Percentiles rank a stretch among this genome's conserved stretches.
phyloP scores from a whole-genome alignment of 169 alveolate genomes.

The Plasmodium berghei region DNA sequence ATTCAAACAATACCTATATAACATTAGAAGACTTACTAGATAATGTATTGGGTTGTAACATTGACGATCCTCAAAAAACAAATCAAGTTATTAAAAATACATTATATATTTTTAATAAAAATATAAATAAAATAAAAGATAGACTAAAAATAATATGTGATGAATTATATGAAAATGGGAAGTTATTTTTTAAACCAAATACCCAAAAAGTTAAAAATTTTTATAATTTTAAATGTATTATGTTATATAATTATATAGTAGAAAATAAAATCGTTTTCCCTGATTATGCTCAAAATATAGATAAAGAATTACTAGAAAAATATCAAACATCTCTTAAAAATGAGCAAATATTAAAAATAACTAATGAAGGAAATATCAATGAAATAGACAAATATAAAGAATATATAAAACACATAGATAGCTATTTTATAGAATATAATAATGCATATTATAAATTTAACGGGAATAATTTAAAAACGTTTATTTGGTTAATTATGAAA shows the following conservation, averaged over 20 bases:
- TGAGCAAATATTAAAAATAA: conserved; percentile 3
- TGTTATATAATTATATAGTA: conserved; percentile 52
- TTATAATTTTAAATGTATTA: conserved; percentile 65
- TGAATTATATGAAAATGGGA: conserved; percentile 35
- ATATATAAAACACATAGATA: conserved; percentile 39
- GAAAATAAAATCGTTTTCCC: conserved; percentile 59
- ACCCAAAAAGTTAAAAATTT: conserved; percentile 38
- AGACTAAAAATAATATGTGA: conserved; percentile 54
- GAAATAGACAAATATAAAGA: conserved; percentile 47
- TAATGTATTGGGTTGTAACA: conserved; percentile 11
- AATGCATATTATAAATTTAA: conserved; percentile 49
- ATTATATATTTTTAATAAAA: conserved; percentile 40
- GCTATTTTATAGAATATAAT: conserved; percentile 39
- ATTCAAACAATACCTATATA: conserved; percentile 21
- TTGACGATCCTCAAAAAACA: conserved; percentile 1
- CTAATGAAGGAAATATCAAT: not conserved
- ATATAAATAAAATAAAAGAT: conserved; percentile 48
- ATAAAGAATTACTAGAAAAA: conserved; percentile 50
- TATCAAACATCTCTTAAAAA: conserved; percentile 4
- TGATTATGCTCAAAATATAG: conserved; percentile 37
- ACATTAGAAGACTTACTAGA: conserved; percentile 59
- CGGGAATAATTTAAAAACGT: conserved; percentile 37
- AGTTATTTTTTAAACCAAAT: conserved; percentile 45
- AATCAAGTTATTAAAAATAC: conserved; percentile 28
- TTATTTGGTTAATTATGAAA: conserved; percentile 68